Evolutionary conservation across 345 rosid genomes (phyloP).

Genomic region (Rhodamnia argentea): DNA sequence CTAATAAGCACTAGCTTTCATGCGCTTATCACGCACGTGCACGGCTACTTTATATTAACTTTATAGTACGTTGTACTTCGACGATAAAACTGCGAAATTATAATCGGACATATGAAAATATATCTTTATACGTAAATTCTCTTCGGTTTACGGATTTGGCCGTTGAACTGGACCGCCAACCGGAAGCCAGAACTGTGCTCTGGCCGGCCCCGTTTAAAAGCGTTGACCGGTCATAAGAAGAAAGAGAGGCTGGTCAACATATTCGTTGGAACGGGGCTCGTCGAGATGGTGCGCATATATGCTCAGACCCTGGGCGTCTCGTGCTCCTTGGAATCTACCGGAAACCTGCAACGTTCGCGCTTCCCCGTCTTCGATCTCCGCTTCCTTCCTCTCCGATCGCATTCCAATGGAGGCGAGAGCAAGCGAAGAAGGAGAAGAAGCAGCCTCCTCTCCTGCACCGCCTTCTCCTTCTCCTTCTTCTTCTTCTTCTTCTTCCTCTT

Average conservation of each 20-base stretch:
- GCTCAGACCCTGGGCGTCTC: background rate
- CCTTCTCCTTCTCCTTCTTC: constrained; percentile 29
- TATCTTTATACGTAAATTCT: too few relatives aligned
- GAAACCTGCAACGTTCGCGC: background rate
- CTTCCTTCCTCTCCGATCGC: background rate
- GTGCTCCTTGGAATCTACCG: too few relatives aligned
- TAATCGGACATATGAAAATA: too few relatives aligned
- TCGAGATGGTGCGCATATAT: background rate
- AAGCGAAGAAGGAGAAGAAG: background rate
- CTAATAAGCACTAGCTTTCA: too few relatives aligned
- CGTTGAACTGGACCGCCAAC: too few relatives aligned
- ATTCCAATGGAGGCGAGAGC: background rate
- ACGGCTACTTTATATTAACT: too few relatives aligned
- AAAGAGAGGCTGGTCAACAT: background rate
- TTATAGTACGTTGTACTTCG: too few relatives aligned
- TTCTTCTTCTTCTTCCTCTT: constrained; percentile 20
- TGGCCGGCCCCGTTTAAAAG: background rate
- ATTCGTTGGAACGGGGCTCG: background rate
- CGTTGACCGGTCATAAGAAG: background rate
- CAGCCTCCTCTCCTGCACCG: background rate
- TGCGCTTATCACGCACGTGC: too few relatives aligned
- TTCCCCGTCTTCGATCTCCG: background rate
- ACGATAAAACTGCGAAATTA: too few relatives aligned
- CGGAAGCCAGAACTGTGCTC: too few relatives aligned
- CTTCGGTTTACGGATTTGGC: too few relatives aligned